phyloP scores from a whole-genome alignment of 2,329 filamentous ascomycete species.

The Fusarium chlamydosporum region DNA sequence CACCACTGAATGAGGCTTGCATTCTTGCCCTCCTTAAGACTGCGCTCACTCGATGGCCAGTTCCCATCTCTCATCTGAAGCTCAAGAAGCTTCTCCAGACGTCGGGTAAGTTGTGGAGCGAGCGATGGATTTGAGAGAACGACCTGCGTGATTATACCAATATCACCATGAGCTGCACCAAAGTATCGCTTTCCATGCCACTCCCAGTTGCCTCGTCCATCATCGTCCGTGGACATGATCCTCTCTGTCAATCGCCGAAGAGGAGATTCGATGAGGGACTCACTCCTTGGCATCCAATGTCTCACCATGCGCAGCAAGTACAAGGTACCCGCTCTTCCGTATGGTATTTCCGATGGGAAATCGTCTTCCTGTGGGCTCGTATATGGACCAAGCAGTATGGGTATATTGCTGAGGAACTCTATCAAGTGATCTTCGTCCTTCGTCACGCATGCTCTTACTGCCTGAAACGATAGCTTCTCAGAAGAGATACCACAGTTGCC shows the following conservation, averaged over 20 bases:
- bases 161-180: constrained; percentile 76
- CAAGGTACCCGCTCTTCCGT: constrained; percentile 76
- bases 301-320: constrained; percentile 76
- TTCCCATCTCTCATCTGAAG: constrained; percentile 74
- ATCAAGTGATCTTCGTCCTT: constrained; percentile 57
- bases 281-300: constrained; percentile 66
- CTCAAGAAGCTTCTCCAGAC: constrained; percentile 69
- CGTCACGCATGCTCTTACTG: constrained; percentile 61
- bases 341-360: constrained; percentile 72
- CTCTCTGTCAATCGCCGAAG: constrained; percentile 70
- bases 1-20: constrained; percentile 73
- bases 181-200: constrained; percentile 75
- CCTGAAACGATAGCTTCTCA: constrained; percentile 63
- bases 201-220: constrained; percentile 67
- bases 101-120: constrained; percentile 66
- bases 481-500: constrained; percentile 64
- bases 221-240: constrained; percentile 66
- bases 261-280: constrained; percentile 64
- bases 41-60: constrained; percentile 69
- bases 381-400: constrained; percentile 52
- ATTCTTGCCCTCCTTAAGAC: constrained; percentile 59
- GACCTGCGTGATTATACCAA: constrained; percentile 79
- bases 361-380: constrained; percentile 54
- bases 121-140: constrained; percentile 69
- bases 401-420: constrained; percentile 59